Evolutionary conservation across 2,329 filamentous ascomycete species (phyloP).

Genomic region (Amauroascus verrucosus): DNA sequence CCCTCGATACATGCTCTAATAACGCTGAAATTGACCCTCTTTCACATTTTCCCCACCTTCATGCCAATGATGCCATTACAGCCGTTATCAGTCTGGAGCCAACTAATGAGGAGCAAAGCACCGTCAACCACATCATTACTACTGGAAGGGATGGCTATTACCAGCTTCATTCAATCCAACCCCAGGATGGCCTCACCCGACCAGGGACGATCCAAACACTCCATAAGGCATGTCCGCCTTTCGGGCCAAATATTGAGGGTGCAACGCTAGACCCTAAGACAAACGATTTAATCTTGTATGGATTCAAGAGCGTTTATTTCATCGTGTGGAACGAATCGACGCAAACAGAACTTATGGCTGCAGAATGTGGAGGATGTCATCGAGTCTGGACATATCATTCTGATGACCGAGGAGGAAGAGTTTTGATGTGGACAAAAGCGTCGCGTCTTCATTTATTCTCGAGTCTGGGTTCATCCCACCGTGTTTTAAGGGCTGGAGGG

Average conservation of each 20-base stretch:
- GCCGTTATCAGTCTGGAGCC: conserved; percentile 38
- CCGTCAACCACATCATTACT: conserved; percentile 46
- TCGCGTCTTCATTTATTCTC: conserved; percentile 42
- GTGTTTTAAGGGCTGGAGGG: conserved; percentile 53
- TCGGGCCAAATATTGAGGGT: conserved; percentile 67
- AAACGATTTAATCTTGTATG: conserved; percentile 59
- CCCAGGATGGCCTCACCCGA: conserved; percentile 21
- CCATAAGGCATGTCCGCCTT: conserved; percentile 58
- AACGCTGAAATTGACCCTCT: conserved; percentile 3
- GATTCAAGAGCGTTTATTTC: conserved; percentile 71
- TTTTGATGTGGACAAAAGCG: conserved; percentile 66
- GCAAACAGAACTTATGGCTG: conserved; percentile 56
- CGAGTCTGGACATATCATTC: conserved; percentile 57
- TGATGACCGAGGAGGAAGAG: conserved; percentile 33
- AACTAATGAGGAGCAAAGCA: background rate
- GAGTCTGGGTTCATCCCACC: conserved; percentile 34
- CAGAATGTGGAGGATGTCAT: conserved; percentile 79
- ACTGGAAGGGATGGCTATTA: conserved; percentile 70
- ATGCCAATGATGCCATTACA: conserved; percentile 57
- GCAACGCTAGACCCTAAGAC: conserved; percentile 47
- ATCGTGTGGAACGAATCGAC: conserved; percentile 68
- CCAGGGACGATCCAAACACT: conserved; percentile 39
- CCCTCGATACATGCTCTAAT: conserved; percentile 14
- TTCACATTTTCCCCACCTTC: conserved; percentile 25
- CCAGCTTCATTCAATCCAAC: conserved; percentile 47